A percentile compares a stretch with the other conserved stretches of the same genome.
phyloP scores from a whole-genome alignment of 1,139 yeast species.

The Meyerozyma elateridarum region DNA sequence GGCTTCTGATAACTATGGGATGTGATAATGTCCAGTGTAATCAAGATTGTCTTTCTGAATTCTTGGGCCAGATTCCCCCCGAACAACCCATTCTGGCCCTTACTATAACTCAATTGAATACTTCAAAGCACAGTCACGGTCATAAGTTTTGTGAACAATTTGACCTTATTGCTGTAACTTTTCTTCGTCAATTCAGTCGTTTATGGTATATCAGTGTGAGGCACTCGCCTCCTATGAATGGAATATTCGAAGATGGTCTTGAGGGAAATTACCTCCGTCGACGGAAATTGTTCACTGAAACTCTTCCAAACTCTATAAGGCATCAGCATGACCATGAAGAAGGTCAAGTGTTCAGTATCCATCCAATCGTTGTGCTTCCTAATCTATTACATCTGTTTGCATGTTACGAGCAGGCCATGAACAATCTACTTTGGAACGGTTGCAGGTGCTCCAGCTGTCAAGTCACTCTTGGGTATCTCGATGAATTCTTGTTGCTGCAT shows the following conservation, averaged over 20 bases:
- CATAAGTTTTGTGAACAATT: conserved; percentile 53
- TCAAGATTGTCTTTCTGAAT: conserved; percentile 37
- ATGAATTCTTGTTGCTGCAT: conserved; percentile 57
- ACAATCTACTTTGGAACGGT: conserved; percentile 72
- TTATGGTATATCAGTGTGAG: conserved; percentile 40
- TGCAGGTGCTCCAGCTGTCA: conserved; percentile 59
- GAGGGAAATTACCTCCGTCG: conserved; percentile 70
- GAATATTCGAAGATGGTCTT: conserved; percentile 46
- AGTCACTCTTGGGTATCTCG: conserved; percentile 45
- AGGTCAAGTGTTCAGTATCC: neutral
- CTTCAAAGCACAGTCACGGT: conserved; percentile 24
- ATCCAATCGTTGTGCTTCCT: conserved; percentile 45
- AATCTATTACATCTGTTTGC: conserved; percentile 54
- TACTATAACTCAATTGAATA: conserved; percentile 43
- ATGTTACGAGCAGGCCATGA: conserved; percentile 65
- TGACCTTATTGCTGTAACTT: conserved; percentile 46
- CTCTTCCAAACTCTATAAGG: conserved; percentile 42
- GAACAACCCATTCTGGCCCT: conserved; percentile 20
- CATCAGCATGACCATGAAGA: neutral
- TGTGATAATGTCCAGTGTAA: conserved; percentile 35
- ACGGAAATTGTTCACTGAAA: conserved; percentile 41
- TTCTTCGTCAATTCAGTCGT: conserved; percentile 23
- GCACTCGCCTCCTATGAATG: conserved; percentile 45
- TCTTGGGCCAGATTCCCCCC: conserved; percentile 19
- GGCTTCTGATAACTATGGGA: conserved; percentile 25